Percentiles rank a stretch among this genome's conserved stretches.
Evolutionary conservation across 495 filamentous ascomycete species (phyloP).

Genomic region (Lophiostoma macrostomum): DNA sequence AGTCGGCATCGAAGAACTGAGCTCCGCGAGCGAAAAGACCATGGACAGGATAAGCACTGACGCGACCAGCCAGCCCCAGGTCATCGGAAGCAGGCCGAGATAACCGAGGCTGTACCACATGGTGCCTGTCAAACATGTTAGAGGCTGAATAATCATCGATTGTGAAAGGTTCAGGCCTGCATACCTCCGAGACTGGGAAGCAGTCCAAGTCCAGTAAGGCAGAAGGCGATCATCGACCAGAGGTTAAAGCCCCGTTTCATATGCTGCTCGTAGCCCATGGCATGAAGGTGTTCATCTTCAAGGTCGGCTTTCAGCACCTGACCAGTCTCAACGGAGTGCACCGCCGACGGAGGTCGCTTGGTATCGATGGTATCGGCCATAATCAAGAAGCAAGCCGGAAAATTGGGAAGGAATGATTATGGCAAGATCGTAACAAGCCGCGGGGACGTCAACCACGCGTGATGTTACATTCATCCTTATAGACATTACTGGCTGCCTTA

Average conservation of each 20-base stretch:
- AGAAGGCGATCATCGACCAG: conserved; percentile 11
- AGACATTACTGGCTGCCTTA: not conserved
- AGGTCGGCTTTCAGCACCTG: conserved; percentile 1
- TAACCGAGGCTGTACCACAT: conserved; percentile 6
- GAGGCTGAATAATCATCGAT: not conserved
- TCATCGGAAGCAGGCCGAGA: conserved; percentile 7
- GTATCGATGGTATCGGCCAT: conserved; percentile 1
- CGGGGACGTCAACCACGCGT: not conserved
- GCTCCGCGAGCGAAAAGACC: conserved; percentile 29
- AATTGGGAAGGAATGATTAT: not conserved
- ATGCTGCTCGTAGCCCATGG: conserved; percentile 6
- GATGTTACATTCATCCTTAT: not conserved
- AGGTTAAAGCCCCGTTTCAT: conserved; percentile 11
- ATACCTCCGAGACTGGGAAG: conserved; percentile 5
- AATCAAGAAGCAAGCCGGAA: not conserved
- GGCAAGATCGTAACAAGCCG: not conserved
- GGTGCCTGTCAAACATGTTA: conserved; percentile 5
- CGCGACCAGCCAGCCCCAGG: conserved; percentile 17
- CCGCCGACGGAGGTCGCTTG: conserved; percentile 1
- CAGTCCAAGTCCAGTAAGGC: conserved; percentile 10
- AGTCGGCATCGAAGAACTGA: conserved; percentile 33
- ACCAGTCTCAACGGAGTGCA: not conserved
- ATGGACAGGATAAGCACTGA: conserved; percentile 7
- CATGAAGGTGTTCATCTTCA: conserved; percentile 7
- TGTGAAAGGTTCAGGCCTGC: not conserved